Percentiles rank a stretch among this genome's conserved stretches.
Evolutionary conservation across 257 asterid genomes (phyloP).

Genomic region (Solanum dulcamara): DNA sequence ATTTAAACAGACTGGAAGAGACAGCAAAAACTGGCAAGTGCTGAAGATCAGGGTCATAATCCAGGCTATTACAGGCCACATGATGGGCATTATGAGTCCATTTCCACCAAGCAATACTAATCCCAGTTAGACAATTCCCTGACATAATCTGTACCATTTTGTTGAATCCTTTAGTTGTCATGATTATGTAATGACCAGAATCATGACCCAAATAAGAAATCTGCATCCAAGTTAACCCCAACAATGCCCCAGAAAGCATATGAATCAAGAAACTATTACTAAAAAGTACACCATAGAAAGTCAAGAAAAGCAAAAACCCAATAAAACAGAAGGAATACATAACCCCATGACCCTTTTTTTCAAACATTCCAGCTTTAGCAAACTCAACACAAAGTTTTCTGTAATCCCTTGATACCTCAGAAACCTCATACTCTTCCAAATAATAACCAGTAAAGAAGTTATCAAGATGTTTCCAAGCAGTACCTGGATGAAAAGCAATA

Average conservation of each 20-base stretch:
- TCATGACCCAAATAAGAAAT: slow-evolving; percentile 78
- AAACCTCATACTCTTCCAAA: slow-evolving; percentile 23
- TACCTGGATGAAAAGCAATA: slow-evolving; percentile 39
- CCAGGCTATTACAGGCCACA: slow-evolving; percentile 70
- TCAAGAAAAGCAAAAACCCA: slow-evolving; percentile 1
- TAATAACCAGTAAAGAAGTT: slow-evolving; percentile 25
- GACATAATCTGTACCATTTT: slow-evolving; percentile 51
- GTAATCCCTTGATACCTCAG: slow-evolving; percentile 35
- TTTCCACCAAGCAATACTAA: slow-evolving; percentile 98
- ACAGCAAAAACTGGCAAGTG: slow-evolving; percentile 84
- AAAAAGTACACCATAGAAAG: slow-evolving; percentile 22
- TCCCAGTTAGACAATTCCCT: slow-evolving; percentile 82
- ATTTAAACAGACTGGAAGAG: slow-evolving; percentile 34
- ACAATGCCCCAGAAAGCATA: slow-evolving; percentile 19
- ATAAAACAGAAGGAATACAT: slow-evolving; percentile 11
- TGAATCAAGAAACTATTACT: slow-evolving; percentile 15
- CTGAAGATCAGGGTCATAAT: slow-evolving; percentile 86
- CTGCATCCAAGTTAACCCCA: slow-evolving; percentile 35
- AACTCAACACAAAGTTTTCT: slow-evolving; percentile 19
- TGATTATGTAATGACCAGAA: slow-evolving; percentile 78
- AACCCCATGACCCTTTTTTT: slow-evolving; percentile 33
- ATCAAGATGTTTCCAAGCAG: slow-evolving; percentile 35
- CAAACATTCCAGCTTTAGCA: slow-evolving; percentile 28
- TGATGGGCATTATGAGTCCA: slow-evolving; percentile 97
- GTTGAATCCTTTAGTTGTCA: slow-evolving; percentile 38